Percentiles rank a stretch among this genome's conserved stretches.
These are phyloP conservation scores for Macrophomina phaseolina DNA, from an alignment of 2,329 filamentous ascomycete genomes.

Conservation along the genomic window DNA sequence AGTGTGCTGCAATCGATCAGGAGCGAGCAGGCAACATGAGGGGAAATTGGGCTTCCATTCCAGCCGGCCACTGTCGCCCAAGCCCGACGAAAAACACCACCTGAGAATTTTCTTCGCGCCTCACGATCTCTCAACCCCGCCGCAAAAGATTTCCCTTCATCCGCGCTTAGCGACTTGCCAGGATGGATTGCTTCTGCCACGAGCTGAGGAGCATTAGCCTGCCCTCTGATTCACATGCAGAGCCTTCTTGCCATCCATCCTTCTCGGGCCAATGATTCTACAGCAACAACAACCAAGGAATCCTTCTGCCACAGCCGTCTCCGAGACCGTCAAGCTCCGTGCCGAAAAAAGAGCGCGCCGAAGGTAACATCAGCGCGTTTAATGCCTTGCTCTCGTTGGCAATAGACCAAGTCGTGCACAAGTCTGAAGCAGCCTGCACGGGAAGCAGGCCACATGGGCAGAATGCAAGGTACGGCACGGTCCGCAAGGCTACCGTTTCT, in stretches of 20 bases:
- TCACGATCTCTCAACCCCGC: slow-evolving; percentile 1
- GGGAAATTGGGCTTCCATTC: slow-evolving; percentile 9
- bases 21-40: background rate
- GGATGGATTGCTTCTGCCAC: background rate
- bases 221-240: background rate
- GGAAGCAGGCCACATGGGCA: slow-evolving; percentile 10
- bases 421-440: slow-evolving; percentile 6
- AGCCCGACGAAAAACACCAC: slow-evolving; percentile 3
- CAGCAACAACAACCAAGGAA: slow-evolving; percentile 8
- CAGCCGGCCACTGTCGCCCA: background rate
- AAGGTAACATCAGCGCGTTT: background rate
- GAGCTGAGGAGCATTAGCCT: background rate
- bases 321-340: background rate
- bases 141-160: background rate
- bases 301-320: background rate
- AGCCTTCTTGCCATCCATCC: background rate
- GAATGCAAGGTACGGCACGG: slow-evolving; percentile 22
- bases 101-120: background rate
- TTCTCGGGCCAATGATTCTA: background rate
- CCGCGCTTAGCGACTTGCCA: background rate
- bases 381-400: background rate
- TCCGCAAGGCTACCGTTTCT: slow-evolving; percentile 3
- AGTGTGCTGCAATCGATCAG: background rate
- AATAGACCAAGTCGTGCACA: background rate
- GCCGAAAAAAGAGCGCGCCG: background rate